phyloP scores from a whole-genome alignment of 768 basidiomycete species.

The Chalciporus sphaerocephalus region DNA sequence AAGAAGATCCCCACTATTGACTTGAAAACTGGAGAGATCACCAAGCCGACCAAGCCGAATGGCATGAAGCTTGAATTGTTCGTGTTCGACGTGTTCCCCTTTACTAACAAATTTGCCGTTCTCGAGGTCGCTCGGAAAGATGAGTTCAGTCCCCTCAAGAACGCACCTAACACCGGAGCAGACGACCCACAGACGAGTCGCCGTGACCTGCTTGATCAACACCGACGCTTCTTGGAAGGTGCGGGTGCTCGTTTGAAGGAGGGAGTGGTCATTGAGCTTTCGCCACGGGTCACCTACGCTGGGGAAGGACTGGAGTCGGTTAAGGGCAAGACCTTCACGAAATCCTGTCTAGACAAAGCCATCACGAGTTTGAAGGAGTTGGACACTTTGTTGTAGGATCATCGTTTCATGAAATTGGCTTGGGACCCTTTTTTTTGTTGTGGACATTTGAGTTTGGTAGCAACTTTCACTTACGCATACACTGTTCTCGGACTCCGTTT shows the following conservation, averaged over 20 bases:
- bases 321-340: conserved; percentile 73
- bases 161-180: conserved; percentile 86
- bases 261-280: conserved; percentile 84
- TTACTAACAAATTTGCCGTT: conserved; percentile 76
- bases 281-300: conserved; percentile 82
- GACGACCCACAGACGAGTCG: conserved; percentile 92
- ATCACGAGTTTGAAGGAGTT: conserved; percentile 62
- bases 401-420: conserved; percentile 1
- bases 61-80: conserved; percentile 99
- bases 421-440: conserved; percentile 4
- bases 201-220: conserved; percentile 83
- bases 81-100: conserved; percentile 98
- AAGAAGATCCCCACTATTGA: conserved; percentile 93
- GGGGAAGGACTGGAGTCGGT: conserved; percentile 85
- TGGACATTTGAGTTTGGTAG: conserved; percentile 1
- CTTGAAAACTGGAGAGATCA: conserved; percentile 54
- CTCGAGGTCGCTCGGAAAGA: conserved; percentile 84
- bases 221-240: conserved; percentile 73
- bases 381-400: conserved; percentile 54
- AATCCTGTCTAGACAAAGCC: conserved; percentile 54
- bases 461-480: conserved; percentile 1
- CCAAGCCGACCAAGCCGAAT: conserved; percentile 89
- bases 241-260: conserved; percentile 74
- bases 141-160: conserved; percentile 97
- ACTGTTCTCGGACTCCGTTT: not conserved